Percentiles rank a stretch among this genome's conserved stretches.
Evolutionary conservation across 805 yeast genomes (phyloP).

Genomic region (Kodamaea hsintzibuensis): DNA sequence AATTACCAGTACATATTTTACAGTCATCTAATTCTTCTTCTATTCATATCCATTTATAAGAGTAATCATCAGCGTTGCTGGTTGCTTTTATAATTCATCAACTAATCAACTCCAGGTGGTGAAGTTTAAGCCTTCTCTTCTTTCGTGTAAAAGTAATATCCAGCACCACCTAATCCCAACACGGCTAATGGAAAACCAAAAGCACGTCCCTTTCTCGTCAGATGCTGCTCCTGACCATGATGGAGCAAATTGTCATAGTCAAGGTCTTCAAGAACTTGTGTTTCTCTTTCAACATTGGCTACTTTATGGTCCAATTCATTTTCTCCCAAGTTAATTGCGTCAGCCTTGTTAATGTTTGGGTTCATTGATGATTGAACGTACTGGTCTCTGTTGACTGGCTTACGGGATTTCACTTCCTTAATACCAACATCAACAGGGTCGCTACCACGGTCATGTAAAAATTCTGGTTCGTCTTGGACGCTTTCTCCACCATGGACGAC

Average conservation of each 20-base stretch:
- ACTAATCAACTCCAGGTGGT: too few relatives aligned
- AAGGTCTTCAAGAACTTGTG: slow-evolving; percentile 37
- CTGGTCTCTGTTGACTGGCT: slow-evolving; percentile 40
- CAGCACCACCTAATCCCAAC: slow-evolving; percentile 32
- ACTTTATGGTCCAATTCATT: slow-evolving; percentile 37
- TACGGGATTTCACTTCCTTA: slow-evolving; percentile 13
- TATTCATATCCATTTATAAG: background rate
- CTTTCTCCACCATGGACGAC: slow-evolving; percentile 46
- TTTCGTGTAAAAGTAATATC: slow-evolving; percentile 23
- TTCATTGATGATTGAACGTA: slow-evolving; percentile 43
- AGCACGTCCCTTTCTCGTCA: slow-evolving; percentile 6
- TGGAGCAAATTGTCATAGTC: slow-evolving; percentile 32
- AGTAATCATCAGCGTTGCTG: background rate
- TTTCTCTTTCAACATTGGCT: slow-evolving; percentile 28
- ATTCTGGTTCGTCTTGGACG: slow-evolving; percentile 39
- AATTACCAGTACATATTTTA: too few relatives aligned
- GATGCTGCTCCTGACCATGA: slow-evolving; percentile 9
- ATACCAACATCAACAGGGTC: slow-evolving; percentile 32
- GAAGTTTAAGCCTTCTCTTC: slow-evolving; percentile 1
- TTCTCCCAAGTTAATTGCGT: slow-evolving; percentile 38
- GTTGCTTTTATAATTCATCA: too few relatives aligned
- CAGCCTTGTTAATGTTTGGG: slow-evolving; percentile 39
- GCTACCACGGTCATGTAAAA: slow-evolving; percentile 38
- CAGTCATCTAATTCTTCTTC: background rate
- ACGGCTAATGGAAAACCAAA: slow-evolving; percentile 22